Conservation (phyloP, 306 rosid species). For the Sicyos baderoa region DNA sequence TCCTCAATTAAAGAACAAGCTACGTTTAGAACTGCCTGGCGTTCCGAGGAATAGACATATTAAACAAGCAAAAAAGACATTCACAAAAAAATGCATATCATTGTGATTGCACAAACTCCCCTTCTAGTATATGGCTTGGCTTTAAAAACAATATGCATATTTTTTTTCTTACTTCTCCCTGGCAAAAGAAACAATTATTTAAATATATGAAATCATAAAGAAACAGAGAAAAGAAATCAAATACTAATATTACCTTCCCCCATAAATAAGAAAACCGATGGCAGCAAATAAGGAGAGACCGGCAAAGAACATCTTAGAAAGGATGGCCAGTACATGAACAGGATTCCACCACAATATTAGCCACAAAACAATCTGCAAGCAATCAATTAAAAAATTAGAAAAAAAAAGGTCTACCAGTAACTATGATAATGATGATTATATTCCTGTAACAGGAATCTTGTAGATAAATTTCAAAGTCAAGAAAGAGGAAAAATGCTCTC, state of each 20-base stretch:
- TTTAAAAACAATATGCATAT: too few species aligned
- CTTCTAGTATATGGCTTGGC: too few species aligned
- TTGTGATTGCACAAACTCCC: too few species aligned
- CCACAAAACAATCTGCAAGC: constrained; percentile 75
- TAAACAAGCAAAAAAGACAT: too few species aligned
- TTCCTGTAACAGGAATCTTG: too few species aligned
- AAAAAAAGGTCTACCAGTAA: not conserved
- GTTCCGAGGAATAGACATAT: too few species aligned
- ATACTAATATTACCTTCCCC: constrained; percentile 65
- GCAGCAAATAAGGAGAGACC: constrained; percentile 93
- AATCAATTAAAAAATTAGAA: constrained; percentile 14
- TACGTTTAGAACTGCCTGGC: too few species aligned
- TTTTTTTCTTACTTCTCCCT: too few species aligned
- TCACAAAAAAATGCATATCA: too few species aligned
- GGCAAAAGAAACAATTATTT: not conserved
- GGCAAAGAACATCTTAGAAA: constrained; percentile 93
- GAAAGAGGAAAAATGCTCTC: constrained; percentile 3
- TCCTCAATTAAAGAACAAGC: too few species aligned
- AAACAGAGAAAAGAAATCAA: constrained; percentile 16
- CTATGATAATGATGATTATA: constrained; percentile 2
- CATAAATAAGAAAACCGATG: constrained; percentile 92
- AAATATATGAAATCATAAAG: constrained; percentile 12
- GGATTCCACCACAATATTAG: constrained; percentile 91
- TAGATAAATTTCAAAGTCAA: constrained; percentile 11
- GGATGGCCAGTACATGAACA: constrained; percentile 33